Evolutionary conservation across 176 grass and related monocot species (phyloP).

Genomic region (Rhynchospora tenuis): DNA sequence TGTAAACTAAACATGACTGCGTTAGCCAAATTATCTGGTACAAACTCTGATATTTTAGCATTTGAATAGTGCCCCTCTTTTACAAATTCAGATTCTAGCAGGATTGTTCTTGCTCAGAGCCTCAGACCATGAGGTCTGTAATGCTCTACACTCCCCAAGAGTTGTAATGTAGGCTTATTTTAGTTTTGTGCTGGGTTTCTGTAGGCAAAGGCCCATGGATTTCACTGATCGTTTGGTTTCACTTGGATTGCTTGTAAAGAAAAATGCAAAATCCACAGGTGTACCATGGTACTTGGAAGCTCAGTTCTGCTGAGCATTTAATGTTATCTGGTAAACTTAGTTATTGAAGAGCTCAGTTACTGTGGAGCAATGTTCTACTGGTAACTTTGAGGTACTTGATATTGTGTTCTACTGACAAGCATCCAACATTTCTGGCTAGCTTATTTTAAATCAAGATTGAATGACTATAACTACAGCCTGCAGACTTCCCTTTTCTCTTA

Average conservation of each 20-base stretch:
- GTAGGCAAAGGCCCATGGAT: too few species aligned
- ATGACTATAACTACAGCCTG: neutral
- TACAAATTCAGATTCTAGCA: neutral
- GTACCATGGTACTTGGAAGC: neutral
- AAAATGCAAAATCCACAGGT: neutral
- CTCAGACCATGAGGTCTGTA: too few species aligned
- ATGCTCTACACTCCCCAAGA: neutral
- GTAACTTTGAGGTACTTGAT: neutral
- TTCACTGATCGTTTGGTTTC: neutral
- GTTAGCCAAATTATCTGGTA: neutral
- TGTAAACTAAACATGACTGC: neutral
- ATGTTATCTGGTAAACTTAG: neutral
- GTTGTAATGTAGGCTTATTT: neutral
- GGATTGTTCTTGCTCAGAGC: too few species aligned
- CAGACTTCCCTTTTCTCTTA: neutral
- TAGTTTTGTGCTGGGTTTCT: neutral
- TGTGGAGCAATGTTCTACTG: neutral
- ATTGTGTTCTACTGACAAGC: neutral
- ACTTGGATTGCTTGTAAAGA: neutral
- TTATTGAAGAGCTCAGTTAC: neutral
- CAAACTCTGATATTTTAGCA: neutral
- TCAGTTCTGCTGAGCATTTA: neutral
- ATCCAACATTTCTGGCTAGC: neutral
- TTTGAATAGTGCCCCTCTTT: neutral
- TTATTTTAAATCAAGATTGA: neutral